These are phyloP conservation scores for Globisporangium camurandrum DNA, from an alignment of 352 stramenopile genomes.

Conservation along the genomic window DNA sequence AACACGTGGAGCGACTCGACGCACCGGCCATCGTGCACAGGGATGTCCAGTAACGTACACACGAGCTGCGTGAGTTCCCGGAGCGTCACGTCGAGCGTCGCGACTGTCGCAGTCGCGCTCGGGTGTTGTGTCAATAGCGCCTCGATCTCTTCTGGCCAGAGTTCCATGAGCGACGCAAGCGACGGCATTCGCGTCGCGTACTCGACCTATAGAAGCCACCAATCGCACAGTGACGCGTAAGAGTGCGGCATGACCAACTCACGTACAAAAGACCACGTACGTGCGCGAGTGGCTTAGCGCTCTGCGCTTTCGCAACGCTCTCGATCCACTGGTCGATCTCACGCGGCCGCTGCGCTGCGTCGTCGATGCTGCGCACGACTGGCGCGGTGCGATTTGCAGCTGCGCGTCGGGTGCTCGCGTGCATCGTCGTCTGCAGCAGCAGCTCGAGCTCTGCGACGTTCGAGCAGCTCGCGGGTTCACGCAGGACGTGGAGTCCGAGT, in stretches of 20 bases:
- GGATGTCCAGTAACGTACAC: conserved; percentile 90
- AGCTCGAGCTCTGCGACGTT: conserved; percentile 86
- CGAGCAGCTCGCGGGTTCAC: conserved; percentile 85
- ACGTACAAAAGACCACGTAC: conserved; percentile 1
- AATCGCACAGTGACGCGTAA: neutral
- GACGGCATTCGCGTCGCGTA: conserved; percentile 89
- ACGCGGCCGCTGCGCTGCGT: conserved; percentile 71
- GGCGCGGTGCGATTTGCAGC: conserved; percentile 22
- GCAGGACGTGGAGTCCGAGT: conserved; percentile 77
- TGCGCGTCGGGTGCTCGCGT: conserved; percentile 39
- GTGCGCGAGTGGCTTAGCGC: conserved; percentile 60
- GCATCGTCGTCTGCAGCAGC: conserved; percentile 71
- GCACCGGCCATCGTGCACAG: conserved; percentile 70
- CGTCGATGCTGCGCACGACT: conserved; percentile 84
- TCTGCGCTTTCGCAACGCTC: conserved; percentile 87
- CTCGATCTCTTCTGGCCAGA: conserved; percentile 88
- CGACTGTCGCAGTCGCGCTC: conserved; percentile 14
- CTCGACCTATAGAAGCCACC: conserved; percentile 28
- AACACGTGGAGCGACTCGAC: conserved; percentile 89
- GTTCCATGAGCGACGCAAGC: conserved; percentile 82
- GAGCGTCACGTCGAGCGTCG: conserved; percentile 77
- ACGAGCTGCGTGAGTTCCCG: conserved; percentile 80
- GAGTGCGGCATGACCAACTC: neutral
- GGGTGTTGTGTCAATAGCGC: conserved; percentile 30
- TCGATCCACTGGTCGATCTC: conserved; percentile 91